Evolutionary conservation across 352 stramenopile species (phyloP).

Genomic region (Phytopythium montanum): DNA sequence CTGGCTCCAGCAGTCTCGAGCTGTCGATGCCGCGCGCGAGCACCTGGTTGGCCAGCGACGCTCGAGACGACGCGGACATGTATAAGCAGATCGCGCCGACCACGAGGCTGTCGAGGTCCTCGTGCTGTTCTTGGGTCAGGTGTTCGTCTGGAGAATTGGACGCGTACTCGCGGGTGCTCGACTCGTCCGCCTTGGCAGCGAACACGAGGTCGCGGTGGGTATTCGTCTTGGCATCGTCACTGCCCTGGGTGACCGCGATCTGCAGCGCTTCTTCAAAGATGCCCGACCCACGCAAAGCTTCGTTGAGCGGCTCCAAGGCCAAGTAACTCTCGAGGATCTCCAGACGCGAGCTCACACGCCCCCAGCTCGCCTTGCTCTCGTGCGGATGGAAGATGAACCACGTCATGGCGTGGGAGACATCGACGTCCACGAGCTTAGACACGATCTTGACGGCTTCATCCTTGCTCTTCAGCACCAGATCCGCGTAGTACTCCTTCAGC

Average conservation of each 20-base stretch:
- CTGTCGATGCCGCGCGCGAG: constrained; percentile 13
- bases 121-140: constrained; percentile 25
- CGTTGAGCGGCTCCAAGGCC: constrained; percentile 43
- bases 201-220: constrained; percentile 6
- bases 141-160: constrained; percentile 6
- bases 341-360: constrained; percentile 8
- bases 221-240: not conserved
- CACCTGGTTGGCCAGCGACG: constrained; percentile 13
- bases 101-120: constrained; percentile 22
- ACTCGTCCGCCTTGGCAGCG: constrained; percentile 2
- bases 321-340: constrained; percentile 44
- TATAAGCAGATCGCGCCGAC: constrained; percentile 18
- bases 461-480: constrained; percentile 22
- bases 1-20: not conserved
- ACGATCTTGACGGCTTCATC: constrained; percentile 28
- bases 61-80: constrained; percentile 13
- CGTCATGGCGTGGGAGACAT: constrained; percentile 69
- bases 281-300: constrained; percentile 18
- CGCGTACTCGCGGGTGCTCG: not conserved
- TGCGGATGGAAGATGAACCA: constrained; percentile 68
- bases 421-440: constrained; percentile 53
- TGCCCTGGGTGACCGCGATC: no score
- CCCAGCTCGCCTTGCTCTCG: constrained; percentile 12
- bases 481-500: constrained; percentile 38
- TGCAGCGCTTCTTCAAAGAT: not conserved